Conservation (phyloP, 768 basidiomycete species). For the Baorangia bicolor region DNA sequence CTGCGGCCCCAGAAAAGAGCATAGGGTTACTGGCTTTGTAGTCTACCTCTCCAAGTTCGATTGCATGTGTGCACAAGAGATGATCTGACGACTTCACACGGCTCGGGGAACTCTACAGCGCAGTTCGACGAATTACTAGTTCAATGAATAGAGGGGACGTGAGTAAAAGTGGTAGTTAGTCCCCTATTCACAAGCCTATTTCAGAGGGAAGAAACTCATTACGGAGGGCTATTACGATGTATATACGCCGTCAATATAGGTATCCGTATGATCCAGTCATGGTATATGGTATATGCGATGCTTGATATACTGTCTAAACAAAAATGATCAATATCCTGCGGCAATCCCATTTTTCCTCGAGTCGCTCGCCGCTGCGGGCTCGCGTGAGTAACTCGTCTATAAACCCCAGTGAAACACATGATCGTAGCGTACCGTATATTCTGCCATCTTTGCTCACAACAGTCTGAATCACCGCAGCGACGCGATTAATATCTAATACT, state of each 20-base stretch:
- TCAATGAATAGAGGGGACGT: background rate
- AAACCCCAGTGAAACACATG: background rate
- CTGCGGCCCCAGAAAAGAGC: background rate
- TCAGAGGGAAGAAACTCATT: background rate
- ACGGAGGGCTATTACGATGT: background rate
- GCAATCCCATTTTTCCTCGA: constrained; percentile 93
- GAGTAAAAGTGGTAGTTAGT: background rate
- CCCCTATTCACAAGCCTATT: background rate
- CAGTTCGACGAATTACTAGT: too few relatives aligned
- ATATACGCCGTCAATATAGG: background rate
- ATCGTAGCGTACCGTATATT: constrained; percentile 57
- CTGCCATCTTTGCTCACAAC: constrained; percentile 49
- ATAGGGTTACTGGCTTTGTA: background rate
- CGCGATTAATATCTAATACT: constrained; percentile 69
- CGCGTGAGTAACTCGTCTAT: background rate
- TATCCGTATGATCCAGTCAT: background rate
- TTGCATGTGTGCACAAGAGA: background rate
- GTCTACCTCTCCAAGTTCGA: background rate
- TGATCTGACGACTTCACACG: background rate
- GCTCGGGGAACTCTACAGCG: too few relatives aligned
- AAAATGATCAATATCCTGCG: constrained; percentile 64
- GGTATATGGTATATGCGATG: too few relatives aligned
- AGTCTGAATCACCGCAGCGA: constrained; percentile 74
- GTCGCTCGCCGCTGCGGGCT: constrained; percentile 72
- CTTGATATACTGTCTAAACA: too few relatives aligned